A percentile compares a stretch with the other conserved stretches of the same genome.
phyloP scores from a whole-genome alignment of 2,329 filamentous ascomycete genomes.

The Alternaria solani region DNA sequence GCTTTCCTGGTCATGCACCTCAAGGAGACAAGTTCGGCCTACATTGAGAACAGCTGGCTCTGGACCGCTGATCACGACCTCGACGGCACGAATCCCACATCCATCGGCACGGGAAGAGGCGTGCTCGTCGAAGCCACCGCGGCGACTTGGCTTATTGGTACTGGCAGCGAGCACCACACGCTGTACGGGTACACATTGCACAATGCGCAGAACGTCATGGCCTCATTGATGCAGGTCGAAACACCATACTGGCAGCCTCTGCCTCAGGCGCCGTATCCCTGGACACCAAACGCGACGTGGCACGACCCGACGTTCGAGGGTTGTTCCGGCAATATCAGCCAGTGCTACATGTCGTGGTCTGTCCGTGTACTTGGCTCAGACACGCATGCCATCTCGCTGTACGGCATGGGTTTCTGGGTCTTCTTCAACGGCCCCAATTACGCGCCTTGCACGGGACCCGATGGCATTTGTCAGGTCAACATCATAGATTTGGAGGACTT shows the following conservation, averaged over 20 bases:
- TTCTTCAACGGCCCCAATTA: not conserved
- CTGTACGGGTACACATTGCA: not conserved
- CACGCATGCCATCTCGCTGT: not conserved
- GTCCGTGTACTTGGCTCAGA: not conserved
- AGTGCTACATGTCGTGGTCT: not conserved
- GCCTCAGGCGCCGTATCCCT: not conserved
- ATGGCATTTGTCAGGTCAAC: not conserved
- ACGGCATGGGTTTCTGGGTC: not conserved
- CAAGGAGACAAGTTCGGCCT: not conserved
- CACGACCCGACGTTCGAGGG: not conserved
- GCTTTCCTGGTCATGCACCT: not conserved
- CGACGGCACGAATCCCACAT: not conserved
- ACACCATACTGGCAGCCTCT: not conserved
- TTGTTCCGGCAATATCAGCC: not conserved
- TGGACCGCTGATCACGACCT: not conserved
- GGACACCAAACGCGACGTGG: not conserved
- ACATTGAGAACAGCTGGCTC: not conserved
- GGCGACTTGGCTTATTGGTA: not conserved
- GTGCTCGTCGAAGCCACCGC: not conserved
- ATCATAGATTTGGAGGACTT: not conserved
- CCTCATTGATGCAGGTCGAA: not conserved
- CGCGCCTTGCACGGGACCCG: not conserved
- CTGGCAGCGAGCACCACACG: not conserved
- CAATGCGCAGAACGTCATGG: not conserved
- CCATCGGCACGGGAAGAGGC: not conserved